phyloP scores from a whole-genome alignment of 116 monocot species.

The Papilionanthe hybrid region DNA sequence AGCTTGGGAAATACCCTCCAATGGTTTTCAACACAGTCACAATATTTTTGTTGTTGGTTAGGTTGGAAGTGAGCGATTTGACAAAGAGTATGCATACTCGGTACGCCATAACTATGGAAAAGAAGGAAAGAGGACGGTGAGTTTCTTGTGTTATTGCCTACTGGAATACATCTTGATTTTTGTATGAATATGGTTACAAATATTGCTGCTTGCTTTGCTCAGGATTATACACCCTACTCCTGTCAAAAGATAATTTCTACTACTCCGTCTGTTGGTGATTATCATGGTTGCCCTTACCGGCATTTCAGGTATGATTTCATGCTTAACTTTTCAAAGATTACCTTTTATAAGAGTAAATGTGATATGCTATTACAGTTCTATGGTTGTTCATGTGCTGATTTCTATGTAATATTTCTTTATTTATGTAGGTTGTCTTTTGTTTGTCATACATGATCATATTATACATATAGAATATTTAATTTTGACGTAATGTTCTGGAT shows the following conservation, averaged over 20 bases:
- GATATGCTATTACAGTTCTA: neutral
- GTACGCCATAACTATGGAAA: constrained; percentile 95
- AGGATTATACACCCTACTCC: constrained; percentile 99
- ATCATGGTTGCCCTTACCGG: constrained; percentile 92
- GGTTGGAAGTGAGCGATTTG: constrained; percentile 88
- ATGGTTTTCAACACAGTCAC: too few species aligned
- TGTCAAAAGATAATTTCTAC: constrained; percentile 94
- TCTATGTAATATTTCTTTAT: neutral
- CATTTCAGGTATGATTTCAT: constrained; percentile 71
- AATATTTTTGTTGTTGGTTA: constrained; percentile 18
- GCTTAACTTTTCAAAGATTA: neutral
- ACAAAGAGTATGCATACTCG: constrained; percentile 89
- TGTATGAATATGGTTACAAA: neutral
- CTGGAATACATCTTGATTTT: constrained; percentile 11
- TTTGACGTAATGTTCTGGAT: neutral
- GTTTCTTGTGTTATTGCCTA: constrained; percentile 5
- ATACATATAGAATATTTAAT: neutral
- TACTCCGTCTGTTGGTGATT: constrained; percentile 79
- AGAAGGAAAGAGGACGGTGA: constrained; percentile 97
- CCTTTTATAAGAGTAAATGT: neutral
- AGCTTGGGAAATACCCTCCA: too few species aligned
- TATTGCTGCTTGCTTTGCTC: constrained; percentile 10
- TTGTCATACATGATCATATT: neutral
- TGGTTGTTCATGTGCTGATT: neutral
- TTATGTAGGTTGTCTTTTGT: neutral